Evolutionary conservation across 2,329 filamentous ascomycete species (phyloP).

Genomic region (Fusarium abutilonis): DNA sequence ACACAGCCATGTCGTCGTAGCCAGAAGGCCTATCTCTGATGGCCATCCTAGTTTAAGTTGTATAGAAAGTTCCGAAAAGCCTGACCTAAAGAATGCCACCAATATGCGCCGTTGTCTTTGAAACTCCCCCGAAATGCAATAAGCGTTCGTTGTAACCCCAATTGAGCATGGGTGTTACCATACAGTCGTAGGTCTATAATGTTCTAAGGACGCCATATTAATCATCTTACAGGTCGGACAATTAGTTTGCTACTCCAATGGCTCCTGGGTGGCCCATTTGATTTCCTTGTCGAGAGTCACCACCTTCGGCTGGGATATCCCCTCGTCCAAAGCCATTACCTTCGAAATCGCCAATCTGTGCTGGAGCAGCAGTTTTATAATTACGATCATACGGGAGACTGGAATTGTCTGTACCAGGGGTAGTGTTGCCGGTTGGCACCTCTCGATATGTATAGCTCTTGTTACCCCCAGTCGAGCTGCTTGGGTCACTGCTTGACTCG

Average conservation of each 20-base stretch:
- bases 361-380: not conserved
- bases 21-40: not conserved
- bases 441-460: constrained; percentile 7
- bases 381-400: not conserved
- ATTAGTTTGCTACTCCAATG: constrained; percentile 23
- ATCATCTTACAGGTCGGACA: not conserved
- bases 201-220: not conserved
- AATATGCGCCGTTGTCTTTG: constrained; percentile 17
- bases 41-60: constrained; percentile 1
- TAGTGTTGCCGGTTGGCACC: constrained; percentile 3
- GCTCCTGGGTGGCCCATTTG: not conserved
- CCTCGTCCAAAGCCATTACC: not conserved
- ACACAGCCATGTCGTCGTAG: not conserved
- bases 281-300: not conserved
- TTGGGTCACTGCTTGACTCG: constrained; percentile 20
- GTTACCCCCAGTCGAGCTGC: constrained; percentile 14
- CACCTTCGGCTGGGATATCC: not conserved
- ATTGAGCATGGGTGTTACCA: constrained; percentile 4
- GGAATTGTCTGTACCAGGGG: not conserved
- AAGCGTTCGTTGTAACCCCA: constrained; percentile 5
- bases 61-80: constrained; percentile 17
- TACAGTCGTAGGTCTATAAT: not conserved
- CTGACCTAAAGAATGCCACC: constrained; percentile 17
- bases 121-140: constrained; percentile 22
- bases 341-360: not conserved